phyloP scores from a whole-genome alignment of 108 stramenopile genomes.

The Discostella pseudostelligera region DNA sequence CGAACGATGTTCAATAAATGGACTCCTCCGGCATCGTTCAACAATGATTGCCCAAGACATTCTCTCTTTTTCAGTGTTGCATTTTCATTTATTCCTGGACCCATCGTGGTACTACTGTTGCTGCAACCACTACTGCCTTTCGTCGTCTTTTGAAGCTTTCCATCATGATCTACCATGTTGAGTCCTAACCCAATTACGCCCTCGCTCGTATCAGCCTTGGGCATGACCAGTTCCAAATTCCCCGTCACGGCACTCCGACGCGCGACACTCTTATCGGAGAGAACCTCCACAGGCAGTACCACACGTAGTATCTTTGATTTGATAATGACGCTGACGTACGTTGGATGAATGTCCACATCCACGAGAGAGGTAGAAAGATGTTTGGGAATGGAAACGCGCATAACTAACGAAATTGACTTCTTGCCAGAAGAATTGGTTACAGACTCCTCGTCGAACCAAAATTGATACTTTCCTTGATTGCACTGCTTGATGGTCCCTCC shows the following conservation, averaged over 20 bases:
- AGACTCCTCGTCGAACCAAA: slow-evolving; percentile 64
- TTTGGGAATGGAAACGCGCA: slow-evolving; percentile 59
- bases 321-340: slow-evolving; percentile 74
- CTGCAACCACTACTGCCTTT: neutral
- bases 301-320: slow-evolving; percentile 79
- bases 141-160: slow-evolving; percentile 2
- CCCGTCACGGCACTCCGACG: slow-evolving; percentile 73
- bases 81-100: slow-evolving; percentile 13
- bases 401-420: slow-evolving; percentile 40
- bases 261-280: slow-evolving; percentile 47
- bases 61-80: slow-evolving; percentile 33
- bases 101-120: neutral
- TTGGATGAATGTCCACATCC: slow-evolving; percentile 87
- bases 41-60: slow-evolving; percentile 23
- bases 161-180: slow-evolving; percentile 9
- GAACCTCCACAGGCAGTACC: slow-evolving; percentile 67
- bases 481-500: slow-evolving; percentile 52
- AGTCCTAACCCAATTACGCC: slow-evolving; percentile 30
- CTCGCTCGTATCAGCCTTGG: slow-evolving; percentile 56
- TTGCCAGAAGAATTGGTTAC: neutral
- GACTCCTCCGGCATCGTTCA: slow-evolving; percentile 23
- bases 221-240: slow-evolving; percentile 77
- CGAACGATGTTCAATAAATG: slow-evolving; percentile 17
- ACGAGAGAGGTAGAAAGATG: slow-evolving; percentile 76
- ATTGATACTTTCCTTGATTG: slow-evolving; percentile 77